Conservation (phyloP, 1,284 basidiomycete species). For the Salmacisia buchloeana region DNA sequence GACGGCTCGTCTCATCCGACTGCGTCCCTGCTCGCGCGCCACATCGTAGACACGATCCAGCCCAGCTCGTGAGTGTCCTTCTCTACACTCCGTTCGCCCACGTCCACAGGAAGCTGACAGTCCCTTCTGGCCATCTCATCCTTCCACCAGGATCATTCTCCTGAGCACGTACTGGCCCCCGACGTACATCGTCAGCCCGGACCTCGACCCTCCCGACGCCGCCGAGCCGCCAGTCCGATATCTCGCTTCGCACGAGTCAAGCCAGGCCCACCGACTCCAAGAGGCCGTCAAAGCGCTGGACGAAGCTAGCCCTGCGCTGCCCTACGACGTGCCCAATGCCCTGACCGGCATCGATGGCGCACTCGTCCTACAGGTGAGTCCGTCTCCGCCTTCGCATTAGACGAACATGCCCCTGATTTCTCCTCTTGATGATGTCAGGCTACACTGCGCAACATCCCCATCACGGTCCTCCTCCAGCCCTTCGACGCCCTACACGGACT, state of each 20-base stretch:
- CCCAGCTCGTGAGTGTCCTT: background rate
- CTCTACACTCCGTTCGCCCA: background rate
- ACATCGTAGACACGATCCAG: background rate
- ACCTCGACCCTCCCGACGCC: background rate
- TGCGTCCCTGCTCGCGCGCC: background rate
- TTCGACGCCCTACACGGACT: background rate
- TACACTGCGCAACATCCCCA: background rate
- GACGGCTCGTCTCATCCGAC: background rate
- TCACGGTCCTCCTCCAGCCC: background rate
- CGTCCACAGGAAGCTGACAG: background rate
- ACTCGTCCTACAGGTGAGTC: background rate
- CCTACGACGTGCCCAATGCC: background rate
- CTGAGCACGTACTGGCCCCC: background rate
- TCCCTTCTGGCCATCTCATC: background rate
- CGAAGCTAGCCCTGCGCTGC: background rate
- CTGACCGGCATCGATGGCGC: background rate
- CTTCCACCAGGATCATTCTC: background rate
- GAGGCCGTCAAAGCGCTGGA: too few relatives aligned
- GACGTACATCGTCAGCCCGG: slow-evolving; percentile 1
- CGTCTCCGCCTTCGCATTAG: background rate
- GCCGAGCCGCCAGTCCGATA: background rate
- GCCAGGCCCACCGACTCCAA: too few relatives aligned
- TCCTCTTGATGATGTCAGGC: background rate
- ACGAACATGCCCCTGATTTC: background rate
- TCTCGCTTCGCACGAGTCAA: background rate